A percentile compares a stretch with the other conserved stretches of the same genome.
Conservation (phyloP, 1,284 basidiomycete species). For the Trichosporon sp. region DNA sequence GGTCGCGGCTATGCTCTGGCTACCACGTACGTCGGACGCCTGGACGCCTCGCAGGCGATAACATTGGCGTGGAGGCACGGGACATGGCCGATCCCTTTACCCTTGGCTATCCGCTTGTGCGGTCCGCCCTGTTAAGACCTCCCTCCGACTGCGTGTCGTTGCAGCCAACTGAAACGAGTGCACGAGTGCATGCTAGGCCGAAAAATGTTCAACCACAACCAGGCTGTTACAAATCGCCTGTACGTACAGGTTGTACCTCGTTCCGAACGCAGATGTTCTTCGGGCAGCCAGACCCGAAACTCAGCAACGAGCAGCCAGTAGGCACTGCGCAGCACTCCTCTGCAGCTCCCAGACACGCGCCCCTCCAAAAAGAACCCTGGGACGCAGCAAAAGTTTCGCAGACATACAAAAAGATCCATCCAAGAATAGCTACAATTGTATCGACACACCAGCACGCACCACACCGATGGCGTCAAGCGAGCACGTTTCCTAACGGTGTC, state of each 20-base stretch:
- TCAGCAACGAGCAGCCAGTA: background rate
- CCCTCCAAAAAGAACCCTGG: background rate
- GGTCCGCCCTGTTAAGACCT: background rate
- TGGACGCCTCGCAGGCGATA: background rate
- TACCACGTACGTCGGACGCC: background rate
- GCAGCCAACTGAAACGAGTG: background rate
- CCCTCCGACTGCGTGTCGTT: background rate
- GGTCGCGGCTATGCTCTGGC: background rate
- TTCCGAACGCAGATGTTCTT: background rate
- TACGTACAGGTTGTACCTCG: background rate
- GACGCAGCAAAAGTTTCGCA: background rate
- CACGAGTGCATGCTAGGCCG: no score
- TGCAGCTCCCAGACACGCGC: no score
- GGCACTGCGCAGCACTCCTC: background rate
- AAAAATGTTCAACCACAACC: background rate
- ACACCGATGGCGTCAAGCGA: constrained; percentile 27
- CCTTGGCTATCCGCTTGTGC: background rate
- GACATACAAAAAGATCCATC: background rate
- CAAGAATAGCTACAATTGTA: constrained; percentile 37
- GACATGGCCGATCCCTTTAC: background rate
- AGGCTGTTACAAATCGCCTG: background rate
- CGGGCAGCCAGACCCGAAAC: background rate
- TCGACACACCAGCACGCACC: constrained; percentile 50
- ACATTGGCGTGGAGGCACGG: constrained; percentile 1
- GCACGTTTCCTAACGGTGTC: constrained; percentile 53